Base-by-base conservation (phyloP, 2,329 filamentous ascomycete genomes). In the Penicillium sumatraense region DNA sequence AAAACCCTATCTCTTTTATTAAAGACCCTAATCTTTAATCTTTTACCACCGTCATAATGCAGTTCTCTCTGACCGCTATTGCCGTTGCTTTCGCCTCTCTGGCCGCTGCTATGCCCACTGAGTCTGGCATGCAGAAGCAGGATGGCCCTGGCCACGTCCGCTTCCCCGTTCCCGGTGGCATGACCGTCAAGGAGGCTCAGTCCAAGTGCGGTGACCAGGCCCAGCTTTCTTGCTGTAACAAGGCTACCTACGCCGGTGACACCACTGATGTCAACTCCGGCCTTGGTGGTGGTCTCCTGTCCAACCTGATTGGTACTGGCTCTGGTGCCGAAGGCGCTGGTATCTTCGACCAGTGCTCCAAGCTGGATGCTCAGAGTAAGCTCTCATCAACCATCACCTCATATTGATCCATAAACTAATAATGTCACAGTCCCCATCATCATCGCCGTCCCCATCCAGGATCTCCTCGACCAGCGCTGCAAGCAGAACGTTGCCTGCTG, bases 341-440 rank as follows among this genome's bases (percentile, higher is more conserved):
- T 66, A 53, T 76, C 61, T 75, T 76, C 61, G 61, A 72, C 55
- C 66, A 74, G 66, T 76, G 74, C 72, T 72, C 71, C 64, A 72
- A 74, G 67, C 66, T 76, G 35, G 60, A 64, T 42, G 14, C 65
- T 27, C 53, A 64, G 48, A 7, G 73, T 75, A 66, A 49, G 72
- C 56, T 27, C 2, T 8, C 7, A 14, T 21, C n/a, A 13, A 33
- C n/a, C 13, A 13, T 29, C 9, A 9, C 18, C 13, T 7, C 18
- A 9, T 16, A 16, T 26, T 16, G 21, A 40, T 11, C 13, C 23
- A 14, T 2, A 44, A 27, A 13, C 47, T 50, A 50, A 50, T 26
- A 5, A 41, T 26, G 2, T 7, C 18, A 11, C 13, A 14, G 61
- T 68, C 33, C 24, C 56, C 51, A 47, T 72, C 48, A 0, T 49